phyloP scores from a whole-genome alignment of 768 basidiomycete genomes.

The Termitomyces sp. region DNA sequence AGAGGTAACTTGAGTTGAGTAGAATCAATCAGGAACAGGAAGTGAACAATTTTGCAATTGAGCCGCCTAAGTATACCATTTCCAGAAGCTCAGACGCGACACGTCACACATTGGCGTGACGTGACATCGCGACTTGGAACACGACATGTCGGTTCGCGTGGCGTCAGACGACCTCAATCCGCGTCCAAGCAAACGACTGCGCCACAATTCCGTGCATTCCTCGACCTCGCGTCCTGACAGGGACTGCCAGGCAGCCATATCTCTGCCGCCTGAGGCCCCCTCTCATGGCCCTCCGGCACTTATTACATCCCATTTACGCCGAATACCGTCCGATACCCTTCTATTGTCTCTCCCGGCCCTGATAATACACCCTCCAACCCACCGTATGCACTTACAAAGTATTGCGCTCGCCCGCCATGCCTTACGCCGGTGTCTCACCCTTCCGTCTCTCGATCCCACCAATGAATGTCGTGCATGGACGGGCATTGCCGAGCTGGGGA shows the following conservation, averaged over 20 bases:
- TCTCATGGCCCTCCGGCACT: neutral
- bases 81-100: constrained; percentile 1
- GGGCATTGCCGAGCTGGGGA: constrained; percentile 62
- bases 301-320: neutral
- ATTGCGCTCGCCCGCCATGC: constrained; percentile 53
- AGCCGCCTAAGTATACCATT: too few species aligned
- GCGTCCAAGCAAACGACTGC: constrained; percentile 30
- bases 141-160: neutral
- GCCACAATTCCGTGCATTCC: constrained; percentile 7
- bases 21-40: too few species aligned
- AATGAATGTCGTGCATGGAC: constrained; percentile 72
- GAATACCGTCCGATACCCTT: constrained; percentile 36
- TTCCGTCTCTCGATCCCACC: constrained; percentile 46
- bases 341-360: constrained; percentile 59
- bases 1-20: too few species aligned
- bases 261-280: neutral
- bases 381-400: constrained; percentile 48
- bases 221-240: too few species aligned
- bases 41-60: too few species aligned
- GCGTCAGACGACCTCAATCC: constrained; percentile 18
- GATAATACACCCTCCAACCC: constrained; percentile 60
- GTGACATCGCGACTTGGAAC: neutral
- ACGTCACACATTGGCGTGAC: neutral
- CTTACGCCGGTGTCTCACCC: constrained; percentile 47
- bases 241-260: neutral